phyloP scores from a whole-genome alignment of 805 yeast species.

The Pichia deserticola region DNA sequence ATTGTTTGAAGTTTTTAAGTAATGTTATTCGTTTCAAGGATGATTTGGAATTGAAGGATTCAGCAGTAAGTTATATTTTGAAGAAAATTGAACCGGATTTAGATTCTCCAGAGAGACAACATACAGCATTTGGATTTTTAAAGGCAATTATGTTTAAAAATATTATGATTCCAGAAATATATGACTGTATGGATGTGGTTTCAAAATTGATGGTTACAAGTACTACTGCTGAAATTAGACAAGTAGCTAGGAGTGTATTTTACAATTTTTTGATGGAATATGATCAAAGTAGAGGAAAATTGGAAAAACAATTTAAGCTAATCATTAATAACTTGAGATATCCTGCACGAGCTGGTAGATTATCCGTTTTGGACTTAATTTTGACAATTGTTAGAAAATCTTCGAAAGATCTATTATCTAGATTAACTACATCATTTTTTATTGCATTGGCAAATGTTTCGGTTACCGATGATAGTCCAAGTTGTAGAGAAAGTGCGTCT shows the following conservation, averaged over 20 bases:
- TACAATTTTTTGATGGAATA: slow-evolving; percentile 86
- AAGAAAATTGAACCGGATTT: slow-evolving; percentile 75
- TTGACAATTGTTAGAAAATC: slow-evolving; percentile 63
- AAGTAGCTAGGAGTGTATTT: slow-evolving; percentile 74
- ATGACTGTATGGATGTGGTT: slow-evolving; percentile 78
- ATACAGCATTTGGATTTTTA: slow-evolving; percentile 78
- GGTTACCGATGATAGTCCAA: slow-evolving; percentile 67
- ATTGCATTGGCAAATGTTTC: slow-evolving; percentile 73
- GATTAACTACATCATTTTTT: slow-evolving; percentile 68
- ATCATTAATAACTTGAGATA: slow-evolving; percentile 75
- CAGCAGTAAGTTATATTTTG: slow-evolving; percentile 67
- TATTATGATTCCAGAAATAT: slow-evolving; percentile 76
- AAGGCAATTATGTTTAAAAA: slow-evolving; percentile 71
- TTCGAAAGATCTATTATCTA: slow-evolving; percentile 48
- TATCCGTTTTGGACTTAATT: slow-evolving; percentile 83
- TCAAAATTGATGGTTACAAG: slow-evolving; percentile 84
- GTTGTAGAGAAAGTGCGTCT: slow-evolving; percentile 80
- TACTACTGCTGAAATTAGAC: slow-evolving; percentile 75
- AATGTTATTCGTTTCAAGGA: slow-evolving; percentile 62
- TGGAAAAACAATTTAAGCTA: slow-evolving; percentile 76
- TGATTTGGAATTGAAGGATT: slow-evolving; percentile 56
- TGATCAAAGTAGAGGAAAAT: slow-evolving; percentile 82
- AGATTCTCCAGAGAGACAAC: slow-evolving; percentile 83
- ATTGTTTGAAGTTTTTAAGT: slow-evolving; percentile 67
- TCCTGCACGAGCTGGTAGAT: slow-evolving; percentile 79